Evolutionary conservation across 345 rosid species (phyloP), one percentile per base, ranked within the genome.

Genomic region (Raphanus sativus): DNA sequence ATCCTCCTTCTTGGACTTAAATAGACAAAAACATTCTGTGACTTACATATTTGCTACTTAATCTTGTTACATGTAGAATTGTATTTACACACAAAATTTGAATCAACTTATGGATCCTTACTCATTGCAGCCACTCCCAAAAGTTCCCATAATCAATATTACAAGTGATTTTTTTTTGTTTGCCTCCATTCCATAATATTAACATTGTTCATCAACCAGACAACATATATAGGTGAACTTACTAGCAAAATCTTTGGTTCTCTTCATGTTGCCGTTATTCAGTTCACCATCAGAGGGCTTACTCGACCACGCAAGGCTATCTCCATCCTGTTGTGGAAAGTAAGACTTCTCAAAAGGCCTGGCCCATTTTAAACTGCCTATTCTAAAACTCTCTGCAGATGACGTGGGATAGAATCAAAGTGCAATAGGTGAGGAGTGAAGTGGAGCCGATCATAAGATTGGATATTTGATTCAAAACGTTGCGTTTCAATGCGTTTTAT

Each of bases 401-500:
- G 62, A 45, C 59, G n/a, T 65, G 58, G 50, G 45, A 4, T 33
- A 52, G 15, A 52, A 50, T 69, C 69, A 15, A 74, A 48, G 62
- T 73, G 52, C 65, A 48, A 3, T 8, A 24, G 48, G 54, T 45
- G 1, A 2, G 54, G 54, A 45, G 5, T 42, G 4, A 42, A 45
- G 15, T 12, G 5, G 32, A 67, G 24, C 62, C 10, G 32, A 60
- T 74, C 2, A 16, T 21, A 10, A 29, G 50, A 62, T 4, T 13
- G 4, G 34, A 32, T 32, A 32, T 38, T 48, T 48, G 55, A 48
- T 48, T n/a, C 17, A 48, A 2, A 52, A 40, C 75, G 66, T 13
- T 34, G 50, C 66, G 71, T 75, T 28, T 81, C 69, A 78, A 21
- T 74, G 80, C 62, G 71, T 63, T 74, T 58, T 62, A 75, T 70